Percentiles rank a stretch among this genome's conserved stretches.
Conservation (phyloP, 106 monocot genomes). For the Dioscorea zingiberensis region DNA sequence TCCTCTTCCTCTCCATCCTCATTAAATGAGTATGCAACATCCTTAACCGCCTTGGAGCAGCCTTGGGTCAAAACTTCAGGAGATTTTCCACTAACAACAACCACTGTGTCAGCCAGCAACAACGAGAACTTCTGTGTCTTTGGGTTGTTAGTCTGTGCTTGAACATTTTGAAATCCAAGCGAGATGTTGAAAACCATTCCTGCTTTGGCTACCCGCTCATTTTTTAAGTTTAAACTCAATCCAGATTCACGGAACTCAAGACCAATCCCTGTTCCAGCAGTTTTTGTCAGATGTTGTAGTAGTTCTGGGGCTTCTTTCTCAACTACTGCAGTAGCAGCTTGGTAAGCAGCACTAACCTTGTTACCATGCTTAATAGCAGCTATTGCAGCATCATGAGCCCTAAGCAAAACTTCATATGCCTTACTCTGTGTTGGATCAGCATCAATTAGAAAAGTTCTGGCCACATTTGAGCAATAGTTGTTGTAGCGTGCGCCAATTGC, state of each 20-base stretch:
- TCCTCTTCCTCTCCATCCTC: conserved; percentile 63
- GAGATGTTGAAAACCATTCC: conserved; percentile 95
- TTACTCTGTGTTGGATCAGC: conserved; percentile 56
- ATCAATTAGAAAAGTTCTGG: conserved; percentile 87
- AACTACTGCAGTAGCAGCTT: conserved; percentile 65
- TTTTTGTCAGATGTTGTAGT: conserved; percentile 61
- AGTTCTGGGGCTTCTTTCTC: conserved; percentile 68
- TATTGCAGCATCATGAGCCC: conserved; percentile 79
- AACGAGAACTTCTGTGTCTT: conserved; percentile 84
- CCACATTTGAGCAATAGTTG: conserved; percentile 90
- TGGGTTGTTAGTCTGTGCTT: conserved; percentile 49
- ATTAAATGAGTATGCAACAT: conserved; percentile 78
- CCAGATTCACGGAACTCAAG: conserved; percentile 93
- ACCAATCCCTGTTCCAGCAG: conserved; percentile 93
- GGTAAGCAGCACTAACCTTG: conserved; percentile 60
- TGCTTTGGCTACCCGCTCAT: conserved; percentile 45
- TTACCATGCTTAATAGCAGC: conserved; percentile 63
- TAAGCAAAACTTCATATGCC: conserved; percentile 79
- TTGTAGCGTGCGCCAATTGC: conserved; percentile 86
- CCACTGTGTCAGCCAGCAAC: conserved; percentile 75
- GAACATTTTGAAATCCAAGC: conserved; percentile 89
- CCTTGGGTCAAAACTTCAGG: conserved; percentile 63
- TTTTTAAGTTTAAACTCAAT: conserved; percentile 57
- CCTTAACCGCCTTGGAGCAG: conserved; percentile 72
- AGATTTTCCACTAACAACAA: conserved; percentile 46